Base-by-base conservation (phyloP, 2,329 filamentous ascomycete genomes). In the Colletotrichum euphorbiae region DNA sequence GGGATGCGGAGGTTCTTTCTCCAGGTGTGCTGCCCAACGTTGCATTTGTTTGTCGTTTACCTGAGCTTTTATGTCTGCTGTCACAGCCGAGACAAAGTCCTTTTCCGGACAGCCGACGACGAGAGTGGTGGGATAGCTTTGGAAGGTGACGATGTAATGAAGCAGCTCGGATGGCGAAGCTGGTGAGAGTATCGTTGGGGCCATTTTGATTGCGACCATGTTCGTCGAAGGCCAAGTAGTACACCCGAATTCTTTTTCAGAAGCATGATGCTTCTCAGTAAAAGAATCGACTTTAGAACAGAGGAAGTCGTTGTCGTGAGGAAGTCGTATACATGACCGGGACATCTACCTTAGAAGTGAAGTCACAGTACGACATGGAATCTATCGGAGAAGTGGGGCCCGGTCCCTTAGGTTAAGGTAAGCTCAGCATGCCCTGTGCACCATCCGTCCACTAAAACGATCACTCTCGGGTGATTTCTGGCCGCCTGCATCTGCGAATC, bases 71-170 rank as follows among this genome's bases (percentile, higher is more conserved):
- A 89, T 75, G 31, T 89, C 84, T 13, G 48, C 51, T 12, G 82
- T 73, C 19, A 95, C 81, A 19, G 88, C 81, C 2, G 83, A 76
- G 11, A 94, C 77, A 73, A 97, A 97, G 2, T 84, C 83, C 0
- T 85, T 80, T 66, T 86, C 88, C 0, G 88, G 83, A 15, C 86
- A 88, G 77, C 93, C 94, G 70, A 97, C 80, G 67, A 97, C 78
- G 51, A 97, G 78, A 0, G 89, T 91, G 1, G 89, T 91, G 2
- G 87, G 87, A 62, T 86, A 77, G 3, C 77, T 72, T 67, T 89
- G 84, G 43, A 83, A 78, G 4, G 85, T 77, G 60, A 95, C 79
- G 59, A 95, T 79, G 75, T 89, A 85, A 59, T 85, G 81, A 54
- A 97, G 82, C 50, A 97, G 82, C 73, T 90, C 84, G 8, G 85